These are phyloP conservation scores for Pseudonitzschia multiseries DNA, from an alignment of 108 stramenopile genomes.

Conservation along the genomic window DNA sequence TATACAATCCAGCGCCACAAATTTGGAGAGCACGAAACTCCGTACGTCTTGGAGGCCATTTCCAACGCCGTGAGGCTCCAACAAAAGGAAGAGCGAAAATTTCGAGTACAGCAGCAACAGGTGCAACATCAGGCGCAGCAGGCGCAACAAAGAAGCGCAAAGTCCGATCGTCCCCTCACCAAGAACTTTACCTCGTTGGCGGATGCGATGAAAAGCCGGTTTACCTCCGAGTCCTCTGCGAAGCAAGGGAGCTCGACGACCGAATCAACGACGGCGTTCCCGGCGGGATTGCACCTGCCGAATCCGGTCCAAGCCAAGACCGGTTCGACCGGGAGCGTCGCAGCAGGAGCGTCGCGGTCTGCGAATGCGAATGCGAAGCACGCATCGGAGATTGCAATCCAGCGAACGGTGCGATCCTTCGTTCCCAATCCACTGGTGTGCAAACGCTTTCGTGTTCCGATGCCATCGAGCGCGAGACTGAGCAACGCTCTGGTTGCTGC, in stretches of 20 bases:
- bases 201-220: conserved; percentile 50
- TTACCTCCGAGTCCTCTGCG: conserved; percentile 23
- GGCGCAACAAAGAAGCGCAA: conserved; percentile 6
- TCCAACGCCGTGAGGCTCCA: conserved; percentile 25
- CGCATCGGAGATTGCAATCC: conserved; percentile 16
- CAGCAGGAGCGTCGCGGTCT: not conserved
- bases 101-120: conserved; percentile 8
- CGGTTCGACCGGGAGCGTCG: not conserved
- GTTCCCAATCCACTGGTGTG: conserved; percentile 46
- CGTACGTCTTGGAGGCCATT: conserved; percentile 35
- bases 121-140: conserved; percentile 4
- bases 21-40: conserved; percentile 46
- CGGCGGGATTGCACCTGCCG: conserved; percentile 30
- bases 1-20: conserved; percentile 38
- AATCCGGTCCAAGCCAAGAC: conserved; percentile 11
- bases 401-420: conserved; percentile 33
- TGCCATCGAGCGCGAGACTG: conserved; percentile 17
- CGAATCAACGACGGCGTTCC: not conserved
- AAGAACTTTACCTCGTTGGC: conserved; percentile 40
- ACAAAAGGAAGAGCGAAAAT: conserved; percentile 18
- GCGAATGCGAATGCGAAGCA: too few species aligned
- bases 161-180: conserved; percentile 29
- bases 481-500: not conserved
- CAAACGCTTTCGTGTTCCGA: conserved; percentile 52
- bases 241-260: not conserved